phyloP scores from a whole-genome alignment of 352 stramenopile genomes.

The Blastocystis sp. region DNA sequence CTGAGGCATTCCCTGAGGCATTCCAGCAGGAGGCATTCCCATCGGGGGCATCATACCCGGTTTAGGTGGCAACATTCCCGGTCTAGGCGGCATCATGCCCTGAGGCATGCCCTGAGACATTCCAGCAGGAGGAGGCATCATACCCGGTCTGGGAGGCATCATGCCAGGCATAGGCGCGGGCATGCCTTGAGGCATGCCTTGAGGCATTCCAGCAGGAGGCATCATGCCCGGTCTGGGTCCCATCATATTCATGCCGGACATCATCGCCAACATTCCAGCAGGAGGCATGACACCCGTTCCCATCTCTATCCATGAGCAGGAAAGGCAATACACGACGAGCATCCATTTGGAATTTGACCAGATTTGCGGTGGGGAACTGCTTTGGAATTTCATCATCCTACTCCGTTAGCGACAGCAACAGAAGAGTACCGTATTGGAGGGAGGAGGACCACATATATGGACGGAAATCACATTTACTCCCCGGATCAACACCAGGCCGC shows the following conservation, averaged over 20 bases:
- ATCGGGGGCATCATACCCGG: background rate
- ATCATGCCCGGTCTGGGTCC: slow-evolving; percentile 48
- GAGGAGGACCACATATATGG: slow-evolving; percentile 65
- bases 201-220: slow-evolving; percentile 4
- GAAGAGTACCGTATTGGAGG: slow-evolving; percentile 15
- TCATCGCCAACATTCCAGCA: slow-evolving; percentile 1
- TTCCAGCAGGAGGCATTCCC: slow-evolving; percentile 24
- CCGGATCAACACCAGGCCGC: slow-evolving; percentile 51
- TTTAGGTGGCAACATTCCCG: background rate
- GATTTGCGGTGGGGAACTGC: slow-evolving; percentile 54
- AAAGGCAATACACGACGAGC: background rate
- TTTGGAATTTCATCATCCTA: slow-evolving; percentile 66
- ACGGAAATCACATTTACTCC: slow-evolving; percentile 50
- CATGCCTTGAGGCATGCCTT: slow-evolving; percentile 6
- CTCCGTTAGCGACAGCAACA: background rate
- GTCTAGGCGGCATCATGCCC: slow-evolving; percentile 27
- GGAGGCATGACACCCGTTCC: slow-evolving; percentile 7
- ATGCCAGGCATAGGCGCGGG: background rate
- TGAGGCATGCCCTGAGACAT: background rate
- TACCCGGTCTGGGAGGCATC: slow-evolving; percentile 13
- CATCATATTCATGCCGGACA: slow-evolving; percentile 29
- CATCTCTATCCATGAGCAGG: slow-evolving; percentile 11
- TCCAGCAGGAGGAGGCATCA: slow-evolving; percentile 9
- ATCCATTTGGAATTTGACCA: slow-evolving; percentile 42
- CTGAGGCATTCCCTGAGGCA: slow-evolving; percentile 1